Base-by-base conservation (phyloP, 495 filamentous ascomycete genomes). In the Aspergillus egyptiacus region DNA sequence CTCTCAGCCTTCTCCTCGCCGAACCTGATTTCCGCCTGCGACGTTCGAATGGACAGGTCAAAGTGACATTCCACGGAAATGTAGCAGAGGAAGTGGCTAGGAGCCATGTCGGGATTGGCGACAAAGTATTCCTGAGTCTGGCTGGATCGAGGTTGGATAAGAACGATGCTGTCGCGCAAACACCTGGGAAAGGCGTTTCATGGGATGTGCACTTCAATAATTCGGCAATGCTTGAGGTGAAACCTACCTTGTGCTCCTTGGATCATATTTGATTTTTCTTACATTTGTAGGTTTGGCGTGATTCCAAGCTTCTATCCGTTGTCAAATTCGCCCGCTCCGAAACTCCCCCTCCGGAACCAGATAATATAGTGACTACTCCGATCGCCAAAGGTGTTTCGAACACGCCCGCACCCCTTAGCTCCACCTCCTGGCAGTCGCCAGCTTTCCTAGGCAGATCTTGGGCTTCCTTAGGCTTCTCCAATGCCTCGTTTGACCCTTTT, bases 21-120 rank as follows among this genome's bases (percentile, higher is more conserved):
- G 93, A 96, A 47, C 82, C 85, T 19, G 91, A 98, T 58, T 87
- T 93, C 57, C 84, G 88, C 32, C 78, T 95, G 27, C 88, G 93
- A 15, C 76, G 77, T 18, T 71, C 70, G 24, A 84, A 79, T 51
- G 93, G 93, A 14, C 89, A 95, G 66, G 83, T 95, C n/a, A 80
- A 88, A 10, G 74, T 90, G 27, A 73, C 83, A 36, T 89, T 98
- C 56, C 73, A 72, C n/a, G 89, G 86, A 0, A 62, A 75, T 11
- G 78, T 79, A 51, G 93, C 88, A 15, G 79, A 82, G 57, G 76
- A 72, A n/a, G 75, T 93, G 15, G 80, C 81, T 8, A 74, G 74
- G 35, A 73, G 70, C 14, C 77, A 78, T 15, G 59, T 95, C 39
- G 82, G 83, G 14, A 93, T 86, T 53, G 83, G 87, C 2, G 91